These are phyloP conservation scores for Barnettozyma botsteinii DNA, from an alignment of 805 yeast genomes.

Conservation along the genomic window DNA sequence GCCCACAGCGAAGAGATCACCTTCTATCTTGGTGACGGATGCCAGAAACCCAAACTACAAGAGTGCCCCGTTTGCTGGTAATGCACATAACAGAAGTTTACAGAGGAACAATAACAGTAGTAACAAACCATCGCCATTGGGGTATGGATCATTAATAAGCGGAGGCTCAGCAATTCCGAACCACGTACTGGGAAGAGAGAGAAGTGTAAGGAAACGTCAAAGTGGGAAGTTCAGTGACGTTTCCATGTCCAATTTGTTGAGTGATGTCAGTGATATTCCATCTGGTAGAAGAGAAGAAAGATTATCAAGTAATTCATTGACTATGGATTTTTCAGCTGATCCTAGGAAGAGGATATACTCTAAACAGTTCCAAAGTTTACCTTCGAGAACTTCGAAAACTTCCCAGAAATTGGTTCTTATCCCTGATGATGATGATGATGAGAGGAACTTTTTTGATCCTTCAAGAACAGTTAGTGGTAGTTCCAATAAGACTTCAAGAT, in stretches of 20 bases:
- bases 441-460: neutral
- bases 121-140: neutral
- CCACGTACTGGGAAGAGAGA: neutral
- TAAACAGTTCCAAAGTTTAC: slow-evolving; percentile 48
- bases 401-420: slow-evolving; percentile 83
- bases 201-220: slow-evolving; percentile 15
- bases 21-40: slow-evolving; percentile 91
- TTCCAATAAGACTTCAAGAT: slow-evolving; percentile 12
- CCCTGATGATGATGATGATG: slow-evolving; percentile 44
- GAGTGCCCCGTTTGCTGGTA: slow-evolving; percentile 76
- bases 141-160: slow-evolving; percentile 1
- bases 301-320: slow-evolving; percentile 30
- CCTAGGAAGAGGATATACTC: slow-evolving; percentile 29
- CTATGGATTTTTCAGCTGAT: slow-evolving; percentile 8
- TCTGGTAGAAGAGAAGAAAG: slow-evolving; percentile 52
- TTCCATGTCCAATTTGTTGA: slow-evolving; percentile 71
- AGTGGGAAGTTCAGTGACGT: slow-evolving; percentile 60
- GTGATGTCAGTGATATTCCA: slow-evolving; percentile 82
- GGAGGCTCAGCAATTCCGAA: neutral
- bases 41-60: slow-evolving; percentile 55
- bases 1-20: slow-evolving; percentile 81
- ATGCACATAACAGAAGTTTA: slow-evolving; percentile 26
- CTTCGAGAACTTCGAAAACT: slow-evolving; percentile 76
- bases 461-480: slow-evolving; percentile 8
- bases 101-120: neutral